Evolutionary conservation across 345 rosid species (phyloP).

Genomic region (Brassica carinata): DNA sequence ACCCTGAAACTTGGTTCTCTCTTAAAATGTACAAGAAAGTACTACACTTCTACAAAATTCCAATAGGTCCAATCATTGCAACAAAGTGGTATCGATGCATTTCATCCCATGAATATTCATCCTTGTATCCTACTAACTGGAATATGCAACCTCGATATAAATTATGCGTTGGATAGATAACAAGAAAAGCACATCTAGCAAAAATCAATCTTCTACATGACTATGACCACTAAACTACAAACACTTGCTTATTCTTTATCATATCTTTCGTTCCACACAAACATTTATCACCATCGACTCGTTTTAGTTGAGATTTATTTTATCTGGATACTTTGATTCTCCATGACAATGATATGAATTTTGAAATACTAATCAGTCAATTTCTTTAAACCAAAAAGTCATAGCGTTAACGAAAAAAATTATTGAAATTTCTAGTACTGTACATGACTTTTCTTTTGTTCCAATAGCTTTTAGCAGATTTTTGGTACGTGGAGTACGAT

Average conservation of each 20-base stretch:
- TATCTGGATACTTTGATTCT: conserved; percentile 16
- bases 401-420: background rate
- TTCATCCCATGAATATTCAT: background rate
- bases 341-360: conserved; percentile 15
- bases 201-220: background rate
- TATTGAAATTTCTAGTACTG: background rate
- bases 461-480: background rate
- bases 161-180: background rate
- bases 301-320: conserved; percentile 2
- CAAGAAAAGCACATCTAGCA: background rate
- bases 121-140: background rate
- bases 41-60: background rate
- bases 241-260: background rate
- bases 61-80: background rate
- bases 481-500: background rate
- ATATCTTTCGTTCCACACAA: background rate
- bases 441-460: background rate
- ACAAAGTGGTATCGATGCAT: background rate
- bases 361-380: conserved; percentile 6
- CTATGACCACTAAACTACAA: background rate
- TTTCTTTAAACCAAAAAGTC: conserved; percentile 23
- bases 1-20: conserved; percentile 12
- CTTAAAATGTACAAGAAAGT: background rate
- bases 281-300: background rate
- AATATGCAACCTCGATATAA: background rate